A percentile compares a stretch with the other conserved stretches of the same genome.
phyloP scores from a whole-genome alignment of 805 yeast genomes.

The Cephaloascus albidus region DNA sequence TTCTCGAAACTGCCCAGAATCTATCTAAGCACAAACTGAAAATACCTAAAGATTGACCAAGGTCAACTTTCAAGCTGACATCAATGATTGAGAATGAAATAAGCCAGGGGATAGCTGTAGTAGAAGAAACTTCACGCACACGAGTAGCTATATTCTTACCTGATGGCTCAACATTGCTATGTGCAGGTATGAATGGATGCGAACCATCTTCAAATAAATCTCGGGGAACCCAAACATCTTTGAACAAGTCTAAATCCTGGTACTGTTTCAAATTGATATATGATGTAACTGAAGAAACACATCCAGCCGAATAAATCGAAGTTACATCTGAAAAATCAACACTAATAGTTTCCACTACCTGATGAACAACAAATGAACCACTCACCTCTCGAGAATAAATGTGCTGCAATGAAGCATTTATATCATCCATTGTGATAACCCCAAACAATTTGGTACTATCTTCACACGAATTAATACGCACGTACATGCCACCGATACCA shows the following conservation, averaged over 20 bases:
- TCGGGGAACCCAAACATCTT: slow-evolving; percentile 57
- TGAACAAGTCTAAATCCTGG: slow-evolving; percentile 77
- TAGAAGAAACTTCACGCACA: slow-evolving; percentile 48
- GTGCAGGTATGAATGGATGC: too few species aligned
- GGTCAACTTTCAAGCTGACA: slow-evolving; percentile 50
- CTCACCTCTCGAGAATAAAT: slow-evolving; percentile 85
- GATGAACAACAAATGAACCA: slow-evolving; percentile 41
- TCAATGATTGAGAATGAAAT: slow-evolving; percentile 47
- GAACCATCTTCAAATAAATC: background rate
- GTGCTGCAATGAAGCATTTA: slow-evolving; percentile 75
- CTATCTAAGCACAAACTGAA: slow-evolving; percentile 44
- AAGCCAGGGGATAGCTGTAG: slow-evolving; percentile 69
- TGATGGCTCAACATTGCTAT: background rate
- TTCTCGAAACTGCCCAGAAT: slow-evolving; percentile 63
- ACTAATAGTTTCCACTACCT: slow-evolving; percentile 31
- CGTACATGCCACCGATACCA: slow-evolving; percentile 57
- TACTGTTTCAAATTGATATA: slow-evolving; percentile 74
- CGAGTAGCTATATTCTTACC: slow-evolving; percentile 30
- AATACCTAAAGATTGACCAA: slow-evolving; percentile 79
- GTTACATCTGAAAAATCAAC: slow-evolving; percentile 30
- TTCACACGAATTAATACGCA: slow-evolving; percentile 45
- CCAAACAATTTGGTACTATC: slow-evolving; percentile 29
- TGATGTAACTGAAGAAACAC: slow-evolving; percentile 45
- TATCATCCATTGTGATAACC: slow-evolving; percentile 38
- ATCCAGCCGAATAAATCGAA: slow-evolving; percentile 39